Evolutionary conservation across 768 basidiomycete genomes (phyloP).

Genomic region (Strobilomyces confusus): DNA sequence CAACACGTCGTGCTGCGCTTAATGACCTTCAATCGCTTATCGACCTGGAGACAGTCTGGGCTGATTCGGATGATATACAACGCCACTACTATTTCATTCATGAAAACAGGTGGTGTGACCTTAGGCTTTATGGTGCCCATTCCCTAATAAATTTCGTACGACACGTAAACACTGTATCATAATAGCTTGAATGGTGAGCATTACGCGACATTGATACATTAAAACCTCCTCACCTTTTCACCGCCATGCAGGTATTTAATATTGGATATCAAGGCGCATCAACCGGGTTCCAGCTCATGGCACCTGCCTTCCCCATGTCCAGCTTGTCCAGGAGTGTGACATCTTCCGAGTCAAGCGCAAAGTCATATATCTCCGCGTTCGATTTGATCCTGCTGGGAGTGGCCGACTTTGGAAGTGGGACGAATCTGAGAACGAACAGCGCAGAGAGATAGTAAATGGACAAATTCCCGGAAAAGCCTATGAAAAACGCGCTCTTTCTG

Average conservation of each 20-base stretch:
- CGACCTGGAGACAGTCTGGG: neutral
- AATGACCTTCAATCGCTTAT: neutral
- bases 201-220: neutral
- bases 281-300: slow-evolving; percentile 83
- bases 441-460: neutral
- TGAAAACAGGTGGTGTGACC: neutral
- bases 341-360: slow-evolving; percentile 62
- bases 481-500: slow-evolving; percentile 62
- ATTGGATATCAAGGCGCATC: slow-evolving; percentile 35
- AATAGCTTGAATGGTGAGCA: neutral
- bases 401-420: slow-evolving; percentile 80
- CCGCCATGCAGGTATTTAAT: slow-evolving; percentile 7
- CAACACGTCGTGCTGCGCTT: neutral
- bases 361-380: slow-evolving; percentile 74
- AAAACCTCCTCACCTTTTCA: neutral
- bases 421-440: slow-evolving; percentile 44
- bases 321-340: slow-evolving; percentile 62
- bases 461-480: neutral
- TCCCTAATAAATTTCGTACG: neutral
- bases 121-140: neutral
- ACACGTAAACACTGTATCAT: neutral
- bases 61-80: too few species aligned
- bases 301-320: slow-evolving; percentile 69
- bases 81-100: neutral
- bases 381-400: slow-evolving; percentile 65